Conservation (phyloP, 1,139 yeast genomes). For the Magnusiomyces fungicola region DNA sequence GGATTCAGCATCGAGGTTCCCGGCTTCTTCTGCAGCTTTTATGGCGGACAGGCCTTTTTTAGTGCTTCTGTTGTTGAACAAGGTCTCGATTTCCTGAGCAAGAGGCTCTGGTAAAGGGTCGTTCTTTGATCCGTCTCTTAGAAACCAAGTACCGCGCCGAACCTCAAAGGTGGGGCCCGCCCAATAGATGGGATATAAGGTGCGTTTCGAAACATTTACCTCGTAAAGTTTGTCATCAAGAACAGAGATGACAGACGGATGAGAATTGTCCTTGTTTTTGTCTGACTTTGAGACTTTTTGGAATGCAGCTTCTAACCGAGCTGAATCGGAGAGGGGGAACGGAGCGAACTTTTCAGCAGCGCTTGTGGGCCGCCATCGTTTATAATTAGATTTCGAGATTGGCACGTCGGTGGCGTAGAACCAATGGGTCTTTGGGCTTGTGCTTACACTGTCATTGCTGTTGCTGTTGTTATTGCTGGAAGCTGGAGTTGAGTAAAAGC, state of each 20-base stretch:
- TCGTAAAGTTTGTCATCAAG: conserved; percentile 75
- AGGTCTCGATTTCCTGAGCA: conserved; percentile 53
- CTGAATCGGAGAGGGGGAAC: conserved; percentile 58
- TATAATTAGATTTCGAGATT: conserved; percentile 51
- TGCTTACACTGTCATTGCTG: no score
- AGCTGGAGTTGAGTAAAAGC: no score
- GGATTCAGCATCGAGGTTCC: not conserved
- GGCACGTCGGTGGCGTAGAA: conserved; percentile 81
- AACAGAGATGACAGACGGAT: conserved; percentile 42
- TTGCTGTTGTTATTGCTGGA: no score
- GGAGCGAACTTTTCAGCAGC: conserved; percentile 58
- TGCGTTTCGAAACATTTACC: conserved; percentile 52
- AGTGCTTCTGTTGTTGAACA: conserved; percentile 34
- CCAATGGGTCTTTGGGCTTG: conserved; percentile 39
- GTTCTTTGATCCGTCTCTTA: conserved; percentile 39
- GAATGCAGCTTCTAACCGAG: conserved; percentile 48
- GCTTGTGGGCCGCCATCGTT: conserved; percentile 33
- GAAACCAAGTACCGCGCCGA: conserved; percentile 82
- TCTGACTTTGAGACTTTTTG: conserved; percentile 18
- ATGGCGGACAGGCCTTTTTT: conserved; percentile 6
- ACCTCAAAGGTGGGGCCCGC: conserved; percentile 81
- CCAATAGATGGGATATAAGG: conserved; percentile 74
- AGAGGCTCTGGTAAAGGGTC: conserved; percentile 49
- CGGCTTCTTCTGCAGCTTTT: conserved; percentile 2
- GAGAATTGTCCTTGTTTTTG: not conserved